These are phyloP conservation scores for Nothophaeocryptopus gaeumannii DNA, from an alignment of 2,329 filamentous ascomycete genomes.

Conservation along the genomic window DNA sequence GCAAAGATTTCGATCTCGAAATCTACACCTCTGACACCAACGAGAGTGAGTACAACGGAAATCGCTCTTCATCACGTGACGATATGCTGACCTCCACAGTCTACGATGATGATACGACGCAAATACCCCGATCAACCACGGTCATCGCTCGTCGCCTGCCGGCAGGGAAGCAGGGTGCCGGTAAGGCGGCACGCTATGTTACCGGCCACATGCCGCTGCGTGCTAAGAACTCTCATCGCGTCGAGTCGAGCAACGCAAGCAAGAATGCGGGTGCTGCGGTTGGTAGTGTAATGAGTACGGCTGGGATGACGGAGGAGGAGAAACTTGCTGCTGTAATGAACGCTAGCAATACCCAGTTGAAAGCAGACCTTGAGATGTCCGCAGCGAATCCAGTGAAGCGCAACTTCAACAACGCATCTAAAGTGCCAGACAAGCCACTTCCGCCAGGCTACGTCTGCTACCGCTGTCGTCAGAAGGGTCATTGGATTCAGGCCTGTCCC, in stretches of 20 bases:
- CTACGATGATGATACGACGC: conserved; percentile 97
- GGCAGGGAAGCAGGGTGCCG: conserved; percentile 78
- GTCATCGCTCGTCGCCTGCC: conserved; percentile 86
- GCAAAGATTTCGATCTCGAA: conserved; percentile 90
- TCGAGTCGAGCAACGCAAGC: conserved; percentile 52
- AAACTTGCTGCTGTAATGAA: conserved; percentile 90
- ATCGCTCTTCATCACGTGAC: background rate
- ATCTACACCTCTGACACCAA: conserved; percentile 90
- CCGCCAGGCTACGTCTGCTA: conserved; percentile 95
- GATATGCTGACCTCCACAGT: conserved; percentile 54
- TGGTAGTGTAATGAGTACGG: conserved; percentile 46
- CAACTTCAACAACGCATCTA: conserved; percentile 59
- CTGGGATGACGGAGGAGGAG: conserved; percentile 86
- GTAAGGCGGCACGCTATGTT: conserved; percentile 89
- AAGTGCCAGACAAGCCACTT: conserved; percentile 87
- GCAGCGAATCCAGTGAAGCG: conserved; percentile 61
- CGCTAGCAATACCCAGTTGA: conserved; percentile 87
- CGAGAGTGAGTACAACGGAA: conserved; percentile 64
- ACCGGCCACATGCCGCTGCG: conserved; percentile 91
- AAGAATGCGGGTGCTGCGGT: conserved; percentile 52
- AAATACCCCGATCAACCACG: conserved; percentile 90
- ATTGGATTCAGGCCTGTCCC: conserved; percentile 97
- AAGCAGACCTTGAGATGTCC: conserved; percentile 88
- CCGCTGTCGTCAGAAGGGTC: conserved; percentile 90
- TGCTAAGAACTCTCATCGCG: conserved; percentile 74